phyloP scores from a whole-genome alignment of 2,329 filamentous ascomycete genomes.

The Penicillium sp. region DNA sequence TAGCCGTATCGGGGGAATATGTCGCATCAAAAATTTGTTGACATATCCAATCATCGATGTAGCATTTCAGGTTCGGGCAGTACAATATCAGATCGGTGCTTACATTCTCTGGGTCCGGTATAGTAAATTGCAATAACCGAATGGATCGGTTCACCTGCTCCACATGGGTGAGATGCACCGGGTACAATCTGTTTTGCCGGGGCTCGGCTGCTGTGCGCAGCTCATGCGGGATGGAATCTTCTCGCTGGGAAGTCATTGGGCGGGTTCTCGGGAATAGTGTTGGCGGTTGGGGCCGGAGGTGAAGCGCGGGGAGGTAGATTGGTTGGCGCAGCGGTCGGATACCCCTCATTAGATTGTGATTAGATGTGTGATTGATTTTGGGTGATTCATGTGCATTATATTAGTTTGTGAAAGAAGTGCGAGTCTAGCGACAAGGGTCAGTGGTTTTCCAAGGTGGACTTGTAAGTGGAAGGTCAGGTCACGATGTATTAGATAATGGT shows the following conservation, averaged over 20 bases:
- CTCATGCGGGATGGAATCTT: constrained; percentile 55
- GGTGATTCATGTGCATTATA: neutral
- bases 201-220: constrained; percentile 74
- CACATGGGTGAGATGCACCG: constrained; percentile 61
- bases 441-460: neutral
- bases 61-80: neutral
- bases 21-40: neutral
- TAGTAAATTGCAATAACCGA: constrained; percentile 64
- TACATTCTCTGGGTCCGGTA: constrained; percentile 55
- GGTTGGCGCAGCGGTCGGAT: constrained; percentile 9
- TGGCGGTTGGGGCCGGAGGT: constrained; percentile 1
- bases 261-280: neutral
- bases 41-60: neutral
- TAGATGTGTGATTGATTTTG: neutral
- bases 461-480: neutral
- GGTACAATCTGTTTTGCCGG: constrained; percentile 64
- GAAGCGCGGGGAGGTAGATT: constrained; percentile 10
- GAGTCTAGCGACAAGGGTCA: neutral
- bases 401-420: neutral
- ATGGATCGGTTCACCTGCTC: constrained; percentile 65
- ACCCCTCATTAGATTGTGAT: constrained; percentile 12
- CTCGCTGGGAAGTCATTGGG: constrained; percentile 32
- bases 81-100: neutral
- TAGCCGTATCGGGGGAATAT: too few species aligned
- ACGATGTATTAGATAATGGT: neutral